phyloP scores from a whole-genome alignment of 2,329 filamentous ascomycete genomes.

The Talaromyces marneffei region DNA sequence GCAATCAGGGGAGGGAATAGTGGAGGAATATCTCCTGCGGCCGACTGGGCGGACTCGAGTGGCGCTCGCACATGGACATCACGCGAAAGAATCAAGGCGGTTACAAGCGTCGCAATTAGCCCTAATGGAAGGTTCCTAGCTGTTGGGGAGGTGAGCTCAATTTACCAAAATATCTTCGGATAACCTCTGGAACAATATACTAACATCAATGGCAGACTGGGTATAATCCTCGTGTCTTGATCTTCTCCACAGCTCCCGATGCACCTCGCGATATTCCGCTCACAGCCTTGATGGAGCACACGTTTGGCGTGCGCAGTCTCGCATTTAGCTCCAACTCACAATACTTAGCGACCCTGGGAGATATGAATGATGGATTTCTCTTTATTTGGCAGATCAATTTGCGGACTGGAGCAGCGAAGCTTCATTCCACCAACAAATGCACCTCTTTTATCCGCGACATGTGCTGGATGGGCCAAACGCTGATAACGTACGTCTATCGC shows the following conservation, averaged over 20 bases:
- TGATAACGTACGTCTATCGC: constrained; percentile 59
- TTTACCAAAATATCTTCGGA: background rate
- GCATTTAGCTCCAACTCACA: constrained; percentile 83
- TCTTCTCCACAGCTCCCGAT: constrained; percentile 76
- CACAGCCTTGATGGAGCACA: constrained; percentile 81
- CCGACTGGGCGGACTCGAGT: constrained; percentile 54
- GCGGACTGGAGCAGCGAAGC: constrained; percentile 70
- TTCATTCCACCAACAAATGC: constrained; percentile 86
- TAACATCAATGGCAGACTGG: constrained; percentile 55
- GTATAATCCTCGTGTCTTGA: constrained; percentile 82
- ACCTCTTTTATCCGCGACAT: constrained; percentile 81
- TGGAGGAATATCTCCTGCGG: constrained; percentile 43
- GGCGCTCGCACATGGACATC: constrained; percentile 74
- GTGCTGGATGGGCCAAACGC: constrained; percentile 77
- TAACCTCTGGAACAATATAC: background rate
- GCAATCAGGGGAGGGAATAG: constrained; percentile 46
- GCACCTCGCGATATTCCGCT: constrained; percentile 73
- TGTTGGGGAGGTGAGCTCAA: constrained; percentile 65
- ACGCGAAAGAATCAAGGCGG: constrained; percentile 87
- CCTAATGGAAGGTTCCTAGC: constrained; percentile 81
- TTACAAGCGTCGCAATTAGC: constrained; percentile 84
- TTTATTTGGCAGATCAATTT: constrained; percentile 84
- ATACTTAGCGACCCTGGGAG: constrained; percentile 81
- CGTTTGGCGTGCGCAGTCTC: constrained; percentile 79
- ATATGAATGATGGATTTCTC: constrained; percentile 86